Base-by-base conservation (phyloP, 257 asterid genomes). In the Nicotiana tabacum region DNA sequence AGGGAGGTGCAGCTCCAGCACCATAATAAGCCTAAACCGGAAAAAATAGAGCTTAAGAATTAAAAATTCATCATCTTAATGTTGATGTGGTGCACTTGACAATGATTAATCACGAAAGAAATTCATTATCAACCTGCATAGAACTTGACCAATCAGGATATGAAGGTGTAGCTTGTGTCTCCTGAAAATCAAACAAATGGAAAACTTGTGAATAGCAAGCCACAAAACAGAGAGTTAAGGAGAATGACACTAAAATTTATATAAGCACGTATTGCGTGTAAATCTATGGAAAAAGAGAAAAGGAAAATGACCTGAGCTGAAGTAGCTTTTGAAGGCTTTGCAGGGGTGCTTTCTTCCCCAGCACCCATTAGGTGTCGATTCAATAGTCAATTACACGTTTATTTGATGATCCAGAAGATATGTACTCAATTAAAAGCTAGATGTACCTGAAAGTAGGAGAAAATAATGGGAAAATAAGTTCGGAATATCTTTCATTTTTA, bases 111-210 rank as follows among this genome's bases (percentile, higher is more conserved):
- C 66, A 32, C 55, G 51, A 37, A 74, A 81, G 11, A 35, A 13
- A 70, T 21, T 48, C 58, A 29, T 69, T 83, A 43, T 33, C 78
- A 84, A 74, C 99, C 99, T 91, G 98, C 94, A 94, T 89, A 81
- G 97, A 90, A 82, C 78, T 88, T 81, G 98, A 82, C 99, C 99
- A 95, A 86, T 95, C 98, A 85, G 96, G 93, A 88, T 95, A 95
- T 55, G 92, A 74, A 48, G 80, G 80, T 3, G 64, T 51, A 15
- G 80, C 24, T 51, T 74, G 80, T 13, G 80, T 27, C 37, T 74
- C 80, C 80, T 74, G 80, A 74, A 74, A 74, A 48, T 48, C 43
- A 15, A 74, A 74, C 43, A 74, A 74, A 74, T 48, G 27, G 43
- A 74, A 12, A 74, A 48, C 43, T 74, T 7, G 43, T 74, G 27